Base-by-base conservation (phyloP, 2,329 filamentous ascomycete species). In the Aureobasidium leucospermi region DNA sequence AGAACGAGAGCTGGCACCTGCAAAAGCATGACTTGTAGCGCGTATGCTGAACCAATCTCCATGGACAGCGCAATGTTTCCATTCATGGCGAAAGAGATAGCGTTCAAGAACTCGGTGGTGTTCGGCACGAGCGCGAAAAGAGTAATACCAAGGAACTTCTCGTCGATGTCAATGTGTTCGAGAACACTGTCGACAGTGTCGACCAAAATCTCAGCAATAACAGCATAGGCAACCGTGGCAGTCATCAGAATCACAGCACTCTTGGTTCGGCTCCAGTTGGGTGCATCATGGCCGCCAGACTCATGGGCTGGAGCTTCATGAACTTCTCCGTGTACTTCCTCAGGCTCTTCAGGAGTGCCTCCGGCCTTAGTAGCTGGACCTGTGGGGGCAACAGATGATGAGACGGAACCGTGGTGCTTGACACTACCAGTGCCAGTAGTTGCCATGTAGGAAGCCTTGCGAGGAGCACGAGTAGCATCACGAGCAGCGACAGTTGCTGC, bases 1-100 rank as follows among this genome's bases (percentile, higher is more conserved):
- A 96, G 80, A 1, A 99, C 93, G 1, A 99, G 79, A 0, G 91
- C 91, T 0, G 94, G 94, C 19, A 97, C 92, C 71, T 99, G 94
- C 19, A 99, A 81, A 31, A 99, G 81, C 70, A 93, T 96, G 52
- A 99, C 94, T 74, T 99, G 94, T 45, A 99, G 79, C 1, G 94
- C 94, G 70, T 99, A 99, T 2, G 93, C 93, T 0, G 92, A 96
- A 65, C 94, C 94, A 66, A 99, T 99, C 71, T 99, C 94, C 94
- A 99, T 99, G 39, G 91, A 96, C 16, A 99, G 78, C 0, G 94
- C 94, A 73, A 99, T 97, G 73, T 99, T 99, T 62, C 94, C 94
- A 70, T 99, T 97, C 93, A 99, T 99, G 58, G 94, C 94, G 72
- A 99, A 99, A 0, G 92, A 96, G 61, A 99, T 99, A 71, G 93